phyloP scores from a whole-genome alignment of 2,329 filamentous ascomycete species.

The Alternaria panax region DNA sequence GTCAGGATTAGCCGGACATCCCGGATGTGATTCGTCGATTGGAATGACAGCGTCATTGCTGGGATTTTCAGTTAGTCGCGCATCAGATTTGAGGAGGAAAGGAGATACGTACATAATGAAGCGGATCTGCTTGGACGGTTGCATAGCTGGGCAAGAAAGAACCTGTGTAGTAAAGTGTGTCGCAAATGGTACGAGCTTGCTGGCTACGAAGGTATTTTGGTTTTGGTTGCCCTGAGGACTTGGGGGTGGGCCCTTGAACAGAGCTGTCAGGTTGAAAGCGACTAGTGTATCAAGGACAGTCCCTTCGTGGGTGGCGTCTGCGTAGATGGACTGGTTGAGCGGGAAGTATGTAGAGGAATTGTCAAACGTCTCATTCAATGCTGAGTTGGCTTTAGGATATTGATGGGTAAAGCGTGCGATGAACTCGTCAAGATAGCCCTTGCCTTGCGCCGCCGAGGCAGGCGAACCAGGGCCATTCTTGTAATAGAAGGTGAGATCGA shows the following conservation, averaged over 20 bases:
- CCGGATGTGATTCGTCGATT: conserved; percentile 31
- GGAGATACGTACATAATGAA: conserved; percentile 36
- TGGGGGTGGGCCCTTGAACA: conserved; percentile 39
- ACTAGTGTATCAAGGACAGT: conserved; percentile 40
- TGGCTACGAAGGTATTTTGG: conserved; percentile 37
- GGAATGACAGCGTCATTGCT: conserved; percentile 43
- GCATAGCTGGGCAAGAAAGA: conserved; percentile 29
- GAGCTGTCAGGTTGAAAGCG: conserved; percentile 41
- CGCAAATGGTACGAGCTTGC: conserved; percentile 39
- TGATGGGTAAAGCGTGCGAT: conserved; percentile 38
- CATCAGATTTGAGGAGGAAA: neutral
- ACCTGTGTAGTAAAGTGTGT: conserved; percentile 44
- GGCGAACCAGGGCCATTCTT: conserved; percentile 44
- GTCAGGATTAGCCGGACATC: conserved; percentile 30
- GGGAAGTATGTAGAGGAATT: conserved; percentile 54
- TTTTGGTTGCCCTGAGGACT: conserved; percentile 25
- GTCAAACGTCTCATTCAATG: conserved; percentile 46
- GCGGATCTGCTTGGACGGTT: conserved; percentile 37
- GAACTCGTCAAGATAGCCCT: conserved; percentile 41
- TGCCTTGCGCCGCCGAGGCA: conserved; percentile 44
- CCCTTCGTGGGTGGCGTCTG: conserved; percentile 55
- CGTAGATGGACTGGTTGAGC: conserved; percentile 54
- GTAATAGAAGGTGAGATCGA: conserved; percentile 51
- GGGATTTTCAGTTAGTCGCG: neutral
- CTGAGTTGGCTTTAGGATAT: conserved; percentile 30